Evolutionary conservation across 352 stramenopile genomes (phyloP), one percentile per base, ranked within the genome.

Genomic region (Lagenidium giganteum): DNA sequence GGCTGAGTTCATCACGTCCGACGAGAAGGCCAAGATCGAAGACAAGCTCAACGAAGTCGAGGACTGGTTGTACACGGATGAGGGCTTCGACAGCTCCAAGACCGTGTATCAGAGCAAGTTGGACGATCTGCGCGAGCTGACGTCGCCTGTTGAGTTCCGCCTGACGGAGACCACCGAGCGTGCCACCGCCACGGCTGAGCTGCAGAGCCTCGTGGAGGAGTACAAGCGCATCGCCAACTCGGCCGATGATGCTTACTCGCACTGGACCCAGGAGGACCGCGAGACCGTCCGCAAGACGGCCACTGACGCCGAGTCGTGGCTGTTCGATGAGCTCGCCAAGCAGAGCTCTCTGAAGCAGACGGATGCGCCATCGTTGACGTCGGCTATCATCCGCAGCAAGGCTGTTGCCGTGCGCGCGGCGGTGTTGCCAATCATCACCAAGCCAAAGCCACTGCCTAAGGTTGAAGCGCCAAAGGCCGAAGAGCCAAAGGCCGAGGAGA

Each of bases 1-100:
- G 24, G 62, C 76, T 18, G 67, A 70, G 18, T 98, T 95, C 62
- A 87, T 92, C 42, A 94, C 93, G 18, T 57, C 87, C n/a, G 65
- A 76, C 34, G 96, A 98, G 67, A 92, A 91, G 61, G 51, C 51
- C 31, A 73, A 63, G 18, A 90, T 99, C 34, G 77, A 95, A 33
- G 63, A 81, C 9, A 74, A 95, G 55, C 73, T 99, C 14, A 75
- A 91, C 31, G 83, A 82, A n/a, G 83, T 74, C 26, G 96, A 99
- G 64, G 95, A 98, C 64, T 99, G 97, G 97, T 60, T 99, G 38
- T 99, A 99, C 76, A 95, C 96, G 61, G 96, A 99, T 61, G 95
- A 98, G 54, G 97, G 96, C 39, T 99, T 98, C 48, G 96, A 99
- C 70, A 96, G 90, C 47, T 96, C 79, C 44, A 99, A 99, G 69